A percentile compares a stretch with the other conserved stretches of the same genome.
phyloP scores from a whole-genome alignment of 352 stramenopile genomes.

The Pythium guiyangense region DNA sequence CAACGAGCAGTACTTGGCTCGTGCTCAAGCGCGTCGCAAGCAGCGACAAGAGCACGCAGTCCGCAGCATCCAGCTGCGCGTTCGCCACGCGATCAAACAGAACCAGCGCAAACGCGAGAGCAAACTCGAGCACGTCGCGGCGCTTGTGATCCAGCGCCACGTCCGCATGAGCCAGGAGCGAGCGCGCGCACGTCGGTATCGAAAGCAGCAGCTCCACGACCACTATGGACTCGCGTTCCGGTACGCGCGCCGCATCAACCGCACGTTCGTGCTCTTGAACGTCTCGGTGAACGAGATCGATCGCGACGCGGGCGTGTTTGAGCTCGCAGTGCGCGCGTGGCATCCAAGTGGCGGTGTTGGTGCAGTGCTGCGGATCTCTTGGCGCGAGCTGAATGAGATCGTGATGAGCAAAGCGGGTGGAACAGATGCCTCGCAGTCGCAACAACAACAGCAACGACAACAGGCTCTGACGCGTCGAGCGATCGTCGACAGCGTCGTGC shows the following conservation, averaged over 20 bases:
- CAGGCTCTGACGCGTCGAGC: slow-evolving; percentile 6
- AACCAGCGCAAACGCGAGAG: slow-evolving; percentile 31
- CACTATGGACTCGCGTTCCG: slow-evolving; percentile 17
- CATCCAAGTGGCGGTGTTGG: slow-evolving; percentile 12
- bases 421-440: no score
- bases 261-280: slow-evolving; percentile 18
- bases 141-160: no score
- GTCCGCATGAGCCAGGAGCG: slow-evolving; percentile 9
- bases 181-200: slow-evolving; percentile 6
- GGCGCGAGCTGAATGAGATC: no score
- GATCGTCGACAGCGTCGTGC: slow-evolving; percentile 18
- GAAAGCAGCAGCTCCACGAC: slow-evolving; percentile 5
- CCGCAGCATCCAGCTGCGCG: slow-evolving; percentile 17
- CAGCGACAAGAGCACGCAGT: slow-evolving; percentile 18
- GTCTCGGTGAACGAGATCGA: slow-evolving; percentile 26
- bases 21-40: slow-evolving; percentile 6
- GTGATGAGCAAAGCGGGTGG: background rate
- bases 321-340: slow-evolving; percentile 19
- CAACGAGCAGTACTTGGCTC: slow-evolving; percentile 18
- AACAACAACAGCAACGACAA: background rate
- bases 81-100: slow-evolving; percentile 11
- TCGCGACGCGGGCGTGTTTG: slow-evolving; percentile 13
- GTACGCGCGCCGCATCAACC: slow-evolving; percentile 19
- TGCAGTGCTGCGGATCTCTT: slow-evolving; percentile 10
- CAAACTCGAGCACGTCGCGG: no score